Base-by-base conservation (phyloP, 164 flowering plant species). In the Vitis labrusca region DNA sequence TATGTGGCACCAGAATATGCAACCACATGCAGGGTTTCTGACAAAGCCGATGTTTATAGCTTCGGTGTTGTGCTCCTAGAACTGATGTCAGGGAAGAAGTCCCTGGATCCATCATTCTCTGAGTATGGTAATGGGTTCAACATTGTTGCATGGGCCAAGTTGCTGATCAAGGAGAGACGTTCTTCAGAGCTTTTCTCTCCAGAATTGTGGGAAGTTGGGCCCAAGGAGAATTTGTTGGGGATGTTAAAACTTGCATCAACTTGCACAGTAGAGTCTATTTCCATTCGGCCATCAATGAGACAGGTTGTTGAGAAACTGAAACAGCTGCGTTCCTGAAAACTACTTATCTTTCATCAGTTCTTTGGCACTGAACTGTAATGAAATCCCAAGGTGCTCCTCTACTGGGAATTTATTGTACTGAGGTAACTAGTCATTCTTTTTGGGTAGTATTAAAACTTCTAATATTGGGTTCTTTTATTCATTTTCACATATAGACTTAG, bases 1-100 rank as follows among this genome's bases (percentile, higher is more conserved):
- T 90, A 90, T 75, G 90, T 90, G 30, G 96, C 93, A 8, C 93
- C 96, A 11, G 93, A 90, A 67, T 88, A 90, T 78, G 93, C 96
- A 50, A 88, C 89, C 50, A 88, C 96, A 2, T 87, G 96, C 76
- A 77, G 91, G 78, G 96, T 88, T 54, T 87, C 93, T 10, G 88
- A 90, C 74, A 90, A 90, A 78, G 79, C 93, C 30, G 92, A 88
- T 80, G 96, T 90, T 52, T 90, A 90, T 72, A 90, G 93, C 76
- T 90, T 80, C 66, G 96, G 93, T 30, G 85, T 90, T 11, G 96
- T 88, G 63, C 78, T 88, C 15, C 77, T 90, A 59, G 95, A 90
- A 70, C 73, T 90, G 76, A 65, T 90, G 73, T 88, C 95, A 3
- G 95, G 91, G 65, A 88, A 87, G 76, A 85, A 74, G 66, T 82